Evolutionary conservation across 768 basidiomycete genomes (phyloP).

Genomic region (Suillus variegatus): DNA sequence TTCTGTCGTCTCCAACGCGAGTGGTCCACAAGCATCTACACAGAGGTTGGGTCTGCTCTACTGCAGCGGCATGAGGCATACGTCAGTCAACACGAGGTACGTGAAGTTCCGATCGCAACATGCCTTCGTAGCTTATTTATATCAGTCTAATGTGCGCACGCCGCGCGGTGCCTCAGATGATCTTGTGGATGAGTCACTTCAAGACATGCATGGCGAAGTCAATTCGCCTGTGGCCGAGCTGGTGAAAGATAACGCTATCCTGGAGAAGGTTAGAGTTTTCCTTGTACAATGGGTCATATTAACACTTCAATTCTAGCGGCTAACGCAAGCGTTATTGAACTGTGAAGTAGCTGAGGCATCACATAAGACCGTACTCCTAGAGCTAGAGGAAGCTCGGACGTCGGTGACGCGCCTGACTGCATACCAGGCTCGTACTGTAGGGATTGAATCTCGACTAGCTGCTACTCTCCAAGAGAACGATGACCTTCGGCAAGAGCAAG

Average conservation of each 20-base stretch:
- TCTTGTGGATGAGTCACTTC: constrained; percentile 9
- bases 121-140: constrained; percentile 14
- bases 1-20: constrained; percentile 1
- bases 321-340: constrained; percentile 78
- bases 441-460: constrained; percentile 67
- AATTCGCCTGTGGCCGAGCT: constrained; percentile 37
- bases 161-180: constrained; percentile 19
- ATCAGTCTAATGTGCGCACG: constrained; percentile 20
- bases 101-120: constrained; percentile 22
- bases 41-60: constrained; percentile 90
- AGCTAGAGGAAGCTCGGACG: constrained; percentile 72
- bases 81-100: constrained; percentile 69
- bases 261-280: constrained; percentile 43
- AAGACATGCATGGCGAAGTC: constrained; percentile 24
- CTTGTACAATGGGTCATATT: not conserved
- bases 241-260: constrained; percentile 56
- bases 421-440: constrained; percentile 68
- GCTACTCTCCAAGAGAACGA: constrained; percentile 74
- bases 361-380: constrained; percentile 69
- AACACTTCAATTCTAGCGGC: constrained; percentile 47
- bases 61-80: constrained; percentile 86
- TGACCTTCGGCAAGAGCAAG: constrained; percentile 82
- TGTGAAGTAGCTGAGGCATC: constrained; percentile 81
- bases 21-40: constrained; percentile 9
- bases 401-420: constrained; percentile 67